Base-by-base conservation (phyloP, 2,329 filamentous ascomycete genomes). In the Endoconidiophora polonica region DNA sequence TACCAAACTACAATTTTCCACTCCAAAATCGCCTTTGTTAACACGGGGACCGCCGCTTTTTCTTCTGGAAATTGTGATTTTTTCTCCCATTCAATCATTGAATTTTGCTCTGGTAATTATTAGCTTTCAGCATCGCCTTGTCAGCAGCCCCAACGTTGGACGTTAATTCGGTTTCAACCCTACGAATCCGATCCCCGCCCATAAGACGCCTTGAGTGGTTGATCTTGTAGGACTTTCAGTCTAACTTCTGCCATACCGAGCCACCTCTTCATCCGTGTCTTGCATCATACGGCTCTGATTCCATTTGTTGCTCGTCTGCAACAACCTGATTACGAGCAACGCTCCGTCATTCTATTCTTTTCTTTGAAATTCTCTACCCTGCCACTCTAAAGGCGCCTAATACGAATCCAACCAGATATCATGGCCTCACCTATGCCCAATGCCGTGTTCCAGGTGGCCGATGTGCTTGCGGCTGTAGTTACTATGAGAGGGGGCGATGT, bases 401-500 rank as follows among this genome's bases (percentile, higher is more conserved):
- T 39, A 43, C 14, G 9, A 20, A n/a, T 36, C 39, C n/a, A 48
- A 29, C 20, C 39, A 47, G 26, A 37, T 24, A 50, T 26, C 47
- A 53, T 53, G 52, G 39, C 47, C 22, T 50, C 52, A 20, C 39
- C 48, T 18, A 42, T 49, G 29, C 38, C 47, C 10, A 44, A 78
- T 65, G 78, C 83, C 67, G 76, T 77, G 65, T 93, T 91, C 67
- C 77, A 79, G 66, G 84, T 86, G 55, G 65, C 68, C 43, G 70
- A 72, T 61, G 86, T 98, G 58, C 73, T 96, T 59, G 79, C 83
- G 58, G 91, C 90, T 55, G 81, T 96, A 67, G 77, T 81, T 62
- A 91, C 88, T 56, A 94, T 98, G 88, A 81, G 87, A 63, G 84
- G 82, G 66, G 83, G 79, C 57, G 79, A 90, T 61, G 77, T 83